phyloP scores from a whole-genome alignment of 2,329 filamentous ascomycete species.

The Stagonosporopsis vannaccii region DNA sequence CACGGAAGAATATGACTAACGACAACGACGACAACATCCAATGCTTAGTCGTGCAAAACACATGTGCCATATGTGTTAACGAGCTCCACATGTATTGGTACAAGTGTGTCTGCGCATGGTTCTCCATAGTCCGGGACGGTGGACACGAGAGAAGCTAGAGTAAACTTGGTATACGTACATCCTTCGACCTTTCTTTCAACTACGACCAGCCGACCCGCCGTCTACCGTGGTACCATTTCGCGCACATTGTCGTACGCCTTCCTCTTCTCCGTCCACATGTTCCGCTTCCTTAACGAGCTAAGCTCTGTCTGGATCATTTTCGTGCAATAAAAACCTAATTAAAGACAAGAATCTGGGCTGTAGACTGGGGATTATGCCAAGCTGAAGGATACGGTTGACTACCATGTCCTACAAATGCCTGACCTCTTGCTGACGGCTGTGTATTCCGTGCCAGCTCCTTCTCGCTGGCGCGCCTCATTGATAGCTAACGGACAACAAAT shows the following conservation, averaged over 20 bases:
- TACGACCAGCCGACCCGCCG: not conserved
- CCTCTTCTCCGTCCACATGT: no score
- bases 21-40: not conserved
- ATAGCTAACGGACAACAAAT: not conserved
- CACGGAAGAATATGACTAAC: conserved; percentile 1
- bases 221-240: no score
- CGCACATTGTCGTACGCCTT: not conserved
- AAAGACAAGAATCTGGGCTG: not conserved
- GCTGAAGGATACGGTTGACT: not conserved
- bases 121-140: no score
- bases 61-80: not conserved
- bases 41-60: not conserved
- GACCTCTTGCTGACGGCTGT: no score
- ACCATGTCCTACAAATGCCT: no score
- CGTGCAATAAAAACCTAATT: not conserved
- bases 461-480: not conserved
- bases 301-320: not conserved
- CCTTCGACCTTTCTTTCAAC: not conserved
- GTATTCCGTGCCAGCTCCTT: no score
- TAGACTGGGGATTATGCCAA: not conserved
- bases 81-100: no score
- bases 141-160: no score
- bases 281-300: no score
- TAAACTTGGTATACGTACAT: not conserved
- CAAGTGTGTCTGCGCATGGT: no score